phyloP scores from a whole-genome alignment of 2,329 filamentous ascomycete genomes.

The Aspergillus uvarum region DNA sequence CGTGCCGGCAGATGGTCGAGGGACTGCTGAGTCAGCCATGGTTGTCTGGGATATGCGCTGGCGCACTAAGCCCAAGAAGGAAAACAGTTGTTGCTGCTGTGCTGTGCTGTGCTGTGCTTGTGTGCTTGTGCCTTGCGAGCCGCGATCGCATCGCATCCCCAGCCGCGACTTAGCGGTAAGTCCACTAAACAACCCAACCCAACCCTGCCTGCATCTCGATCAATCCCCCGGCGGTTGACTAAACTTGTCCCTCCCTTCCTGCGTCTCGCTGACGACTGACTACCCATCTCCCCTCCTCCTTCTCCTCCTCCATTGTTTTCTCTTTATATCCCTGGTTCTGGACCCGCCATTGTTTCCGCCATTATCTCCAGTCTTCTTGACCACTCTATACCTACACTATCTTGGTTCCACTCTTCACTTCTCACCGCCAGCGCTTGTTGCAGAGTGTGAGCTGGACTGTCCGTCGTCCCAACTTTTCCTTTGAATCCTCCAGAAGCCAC shows the following conservation, averaged over 20 bases:
- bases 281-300: conserved; percentile 6
- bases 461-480: neutral
- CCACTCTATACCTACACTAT: neutral
- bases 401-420: conserved; percentile 8
- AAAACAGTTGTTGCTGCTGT: conserved; percentile 37
- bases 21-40: conserved; percentile 26
- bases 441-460: conserved; percentile 5
- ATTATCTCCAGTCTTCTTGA: neutral
- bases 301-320: conserved; percentile 1
- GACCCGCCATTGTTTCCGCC: neutral
- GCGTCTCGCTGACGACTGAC: conserved; percentile 5
- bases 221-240: neutral
- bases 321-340: neutral
- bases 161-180: conserved; percentile 4
- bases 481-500: neutral
- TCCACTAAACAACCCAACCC: neutral
- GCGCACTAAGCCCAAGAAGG: conserved; percentile 41
- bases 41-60: conserved; percentile 44
- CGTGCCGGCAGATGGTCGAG: neutral
- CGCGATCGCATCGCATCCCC: conserved; percentile 4
- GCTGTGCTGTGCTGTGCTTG: neutral
- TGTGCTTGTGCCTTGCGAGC: neutral
- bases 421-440: conserved; percentile 14
- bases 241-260: neutral
- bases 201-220: conserved; percentile 12